Percentiles rank a stretch among this genome's conserved stretches.
phyloP scores from a whole-genome alignment of 768 basidiomycete species.

The Omphalotus guepiniiformis region DNA sequence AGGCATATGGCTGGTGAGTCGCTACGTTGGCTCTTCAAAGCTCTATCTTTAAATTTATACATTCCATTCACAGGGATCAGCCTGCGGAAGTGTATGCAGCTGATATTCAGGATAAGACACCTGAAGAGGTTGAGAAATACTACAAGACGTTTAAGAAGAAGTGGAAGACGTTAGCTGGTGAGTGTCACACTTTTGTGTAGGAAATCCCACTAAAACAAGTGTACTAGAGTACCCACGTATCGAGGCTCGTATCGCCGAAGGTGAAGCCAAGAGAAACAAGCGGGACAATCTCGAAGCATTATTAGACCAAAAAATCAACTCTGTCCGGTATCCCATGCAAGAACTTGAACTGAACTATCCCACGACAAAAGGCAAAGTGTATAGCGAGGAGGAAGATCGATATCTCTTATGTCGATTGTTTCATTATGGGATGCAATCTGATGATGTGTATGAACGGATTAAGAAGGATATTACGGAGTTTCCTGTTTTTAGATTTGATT shows the following conservation, averaged over 20 bases:
- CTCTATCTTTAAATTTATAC: slow-evolving; percentile 1
- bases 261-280: slow-evolving; percentile 86
- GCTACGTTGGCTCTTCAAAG: neutral
- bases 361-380: slow-evolving; percentile 94
- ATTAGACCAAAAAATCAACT: slow-evolving; percentile 76
- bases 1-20: slow-evolving; percentile 73
- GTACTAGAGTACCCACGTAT: slow-evolving; percentile 71
- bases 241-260: slow-evolving; percentile 79
- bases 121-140: slow-evolving; percentile 75
- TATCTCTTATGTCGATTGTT: slow-evolving; percentile 88
- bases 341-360: slow-evolving; percentile 95
- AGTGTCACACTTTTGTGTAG: slow-evolving; percentile 15
- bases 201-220: neutral
- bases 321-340: slow-evolving; percentile 90
- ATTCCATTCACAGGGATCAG: slow-evolving; percentile 44
- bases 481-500: slow-evolving; percentile 95
- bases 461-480: slow-evolving; percentile 97
- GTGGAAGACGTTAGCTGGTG: slow-evolving; percentile 80
- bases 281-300: slow-evolving; percentile 76
- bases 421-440: slow-evolving; percentile 85
- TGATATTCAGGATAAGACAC: slow-evolving; percentile 81
- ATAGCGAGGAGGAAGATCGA: slow-evolving; percentile 94
- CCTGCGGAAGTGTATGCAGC: slow-evolving; percentile 64
- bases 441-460: slow-evolving; percentile 91
- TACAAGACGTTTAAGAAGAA: slow-evolving; percentile 84